phyloP scores from a whole-genome alignment of 75 land plant species.

The Selaginella moellendorffii region DNA sequence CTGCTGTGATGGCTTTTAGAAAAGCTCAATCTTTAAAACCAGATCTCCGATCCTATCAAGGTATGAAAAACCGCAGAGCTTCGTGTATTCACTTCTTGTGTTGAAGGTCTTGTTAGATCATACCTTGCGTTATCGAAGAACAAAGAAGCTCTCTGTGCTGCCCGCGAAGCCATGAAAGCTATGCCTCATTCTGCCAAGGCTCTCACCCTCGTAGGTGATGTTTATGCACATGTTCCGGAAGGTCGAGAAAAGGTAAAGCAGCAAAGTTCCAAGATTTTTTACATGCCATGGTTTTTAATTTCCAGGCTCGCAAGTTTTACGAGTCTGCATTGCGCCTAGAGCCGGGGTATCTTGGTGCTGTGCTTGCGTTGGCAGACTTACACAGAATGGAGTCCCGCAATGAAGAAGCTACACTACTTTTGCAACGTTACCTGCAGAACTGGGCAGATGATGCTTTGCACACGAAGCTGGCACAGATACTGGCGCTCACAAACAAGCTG shows the following conservation, averaged over 20 bases:
- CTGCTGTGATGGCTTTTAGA: conserved; percentile 74
- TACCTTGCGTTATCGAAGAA: conserved; percentile 67
- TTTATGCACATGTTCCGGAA: conserved; percentile 71
- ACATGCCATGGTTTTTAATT: not conserved
- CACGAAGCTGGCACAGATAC: conserved; percentile 85
- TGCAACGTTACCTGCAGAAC: conserved; percentile 74
- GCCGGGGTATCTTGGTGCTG: conserved; percentile 92
- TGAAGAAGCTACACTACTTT: conserved; percentile 68
- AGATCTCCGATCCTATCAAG: conserved; percentile 97
- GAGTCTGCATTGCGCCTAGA: conserved; percentile 90
- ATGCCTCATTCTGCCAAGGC: conserved; percentile 99
- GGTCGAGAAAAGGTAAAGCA: conserved; percentile 78
- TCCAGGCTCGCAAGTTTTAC: conserved; percentile 85
- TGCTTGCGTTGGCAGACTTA: conserved; percentile 83
- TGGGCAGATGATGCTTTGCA: conserved; percentile 93
- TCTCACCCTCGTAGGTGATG: conserved; percentile 92
- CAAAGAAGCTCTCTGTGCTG: conserved; percentile 82
- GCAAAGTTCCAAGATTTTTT: not conserved
- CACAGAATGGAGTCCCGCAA: conserved; percentile 78
- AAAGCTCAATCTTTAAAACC: conserved; percentile 78
- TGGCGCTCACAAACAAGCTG: conserved; percentile 63
- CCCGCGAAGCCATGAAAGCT: conserved; percentile 88
- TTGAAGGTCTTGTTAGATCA: conserved; percentile 67
- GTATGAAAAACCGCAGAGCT: conserved; percentile 10
- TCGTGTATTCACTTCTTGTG: not conserved